phyloP scores from a whole-genome alignment of 1,139 yeast species.

The Debaryomyces singareniensis region DNA sequence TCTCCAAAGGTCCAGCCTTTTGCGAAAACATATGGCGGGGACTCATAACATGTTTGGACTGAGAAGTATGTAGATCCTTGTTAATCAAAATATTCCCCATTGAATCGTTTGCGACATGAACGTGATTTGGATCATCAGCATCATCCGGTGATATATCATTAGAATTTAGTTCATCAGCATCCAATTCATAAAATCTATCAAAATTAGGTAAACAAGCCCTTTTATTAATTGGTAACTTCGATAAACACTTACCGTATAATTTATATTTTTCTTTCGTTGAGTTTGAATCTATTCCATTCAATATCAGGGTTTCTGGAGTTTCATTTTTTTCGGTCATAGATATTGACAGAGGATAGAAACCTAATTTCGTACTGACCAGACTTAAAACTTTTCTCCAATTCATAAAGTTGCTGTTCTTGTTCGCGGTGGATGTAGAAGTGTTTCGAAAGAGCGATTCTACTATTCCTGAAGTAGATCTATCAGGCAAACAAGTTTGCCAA shows the following conservation, averaged over 20 bases:
- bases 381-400: constrained; percentile 34
- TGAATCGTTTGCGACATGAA: constrained; percentile 37
- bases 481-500: constrained; percentile 36
- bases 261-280: constrained; percentile 28
- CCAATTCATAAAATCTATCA: constrained; percentile 21
- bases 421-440: constrained; percentile 17
- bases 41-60: background rate
- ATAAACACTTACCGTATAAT: constrained; percentile 34
- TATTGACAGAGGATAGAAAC: constrained; percentile 29
- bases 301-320: constrained; percentile 7
- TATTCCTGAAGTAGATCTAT: constrained; percentile 14
- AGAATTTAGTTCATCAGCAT: constrained; percentile 11
- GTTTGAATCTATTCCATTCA: constrained; percentile 12
- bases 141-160: constrained; percentile 21
- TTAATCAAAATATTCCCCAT: constrained; percentile 41
- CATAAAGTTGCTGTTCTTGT: constrained; percentile 20
- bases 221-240: constrained; percentile 32
- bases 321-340: constrained; percentile 2
- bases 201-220: constrained; percentile 41
- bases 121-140: constrained; percentile 23
- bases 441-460: constrained; percentile 16
- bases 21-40: constrained; percentile 24
- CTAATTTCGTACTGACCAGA: constrained; percentile 32
- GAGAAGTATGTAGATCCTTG: constrained; percentile 7
- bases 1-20: constrained; percentile 26